A percentile compares a stretch with the other conserved stretches of the same genome.
Conservation (phyloP, 2,329 filamentous ascomycete species). For the Diplodia sapinea region DNA sequence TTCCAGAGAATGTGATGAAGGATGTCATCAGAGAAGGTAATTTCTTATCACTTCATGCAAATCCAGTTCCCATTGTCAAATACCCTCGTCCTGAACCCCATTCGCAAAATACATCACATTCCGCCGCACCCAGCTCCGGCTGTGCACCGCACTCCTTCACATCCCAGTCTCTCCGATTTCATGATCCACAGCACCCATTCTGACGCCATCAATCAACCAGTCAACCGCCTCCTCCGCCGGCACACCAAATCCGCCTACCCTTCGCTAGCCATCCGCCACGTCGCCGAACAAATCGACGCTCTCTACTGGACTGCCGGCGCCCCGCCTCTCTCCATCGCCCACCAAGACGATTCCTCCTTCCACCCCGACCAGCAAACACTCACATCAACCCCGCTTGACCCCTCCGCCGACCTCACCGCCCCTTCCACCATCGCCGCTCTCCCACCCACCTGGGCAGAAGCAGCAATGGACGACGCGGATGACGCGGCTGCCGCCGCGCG, state of each 20-base stretch:
- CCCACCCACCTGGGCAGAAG: conserved; percentile 38
- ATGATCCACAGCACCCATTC: background rate
- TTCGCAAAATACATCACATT: background rate
- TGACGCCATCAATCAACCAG: conserved; percentile 40
- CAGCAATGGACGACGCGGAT: conserved; percentile 25
- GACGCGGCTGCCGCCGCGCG: conserved; percentile 32
- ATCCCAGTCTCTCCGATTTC: background rate
- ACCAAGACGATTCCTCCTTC: background rate
- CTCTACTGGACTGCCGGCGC: conserved; percentile 60
- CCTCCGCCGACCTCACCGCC: conserved; percentile 9
- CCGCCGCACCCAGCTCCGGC: background rate
- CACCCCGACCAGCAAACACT: background rate
- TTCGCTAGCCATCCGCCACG: conserved; percentile 70
- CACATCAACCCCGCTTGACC: background rate
- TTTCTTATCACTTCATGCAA: background rate
- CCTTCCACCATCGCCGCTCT: conserved; percentile 42
- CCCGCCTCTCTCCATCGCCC: conserved; percentile 10
- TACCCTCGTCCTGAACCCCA: background rate
- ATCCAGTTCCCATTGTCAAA: background rate
- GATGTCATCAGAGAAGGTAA: conserved; percentile 60
- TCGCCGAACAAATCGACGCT: conserved; percentile 74
- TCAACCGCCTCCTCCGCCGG: conserved; percentile 68
- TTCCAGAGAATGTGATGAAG: conserved; percentile 56
- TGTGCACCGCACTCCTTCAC: background rate
- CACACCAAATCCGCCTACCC: conserved; percentile 71